Conservation (phyloP, 2,329 filamentous ascomycete genomes). For the Ophidiomyces ophidiicola region DNA sequence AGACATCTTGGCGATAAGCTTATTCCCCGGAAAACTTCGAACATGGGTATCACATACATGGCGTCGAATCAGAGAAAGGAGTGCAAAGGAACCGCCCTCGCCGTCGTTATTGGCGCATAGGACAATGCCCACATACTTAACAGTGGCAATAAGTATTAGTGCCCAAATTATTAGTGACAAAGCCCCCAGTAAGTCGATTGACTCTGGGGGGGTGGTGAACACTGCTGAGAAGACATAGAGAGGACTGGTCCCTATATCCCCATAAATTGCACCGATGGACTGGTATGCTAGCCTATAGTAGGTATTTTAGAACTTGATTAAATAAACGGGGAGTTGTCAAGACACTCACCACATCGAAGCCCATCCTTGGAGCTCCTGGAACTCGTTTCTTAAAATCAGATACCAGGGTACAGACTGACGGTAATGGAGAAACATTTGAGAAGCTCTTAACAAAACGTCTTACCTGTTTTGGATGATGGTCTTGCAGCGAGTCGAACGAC, state of each 20-base stretch:
- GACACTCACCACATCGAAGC: constrained; percentile 15
- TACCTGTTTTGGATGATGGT: constrained; percentile 10
- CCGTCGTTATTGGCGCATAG: constrained; percentile 45
- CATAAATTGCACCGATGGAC: constrained; percentile 46
- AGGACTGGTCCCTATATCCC: constrained; percentile 48
- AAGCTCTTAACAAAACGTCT: too few species aligned
- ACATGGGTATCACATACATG: constrained; percentile 30
- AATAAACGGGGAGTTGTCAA: background rate
- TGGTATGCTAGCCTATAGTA: constrained; percentile 40
- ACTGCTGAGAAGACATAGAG: constrained; percentile 47
- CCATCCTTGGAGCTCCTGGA: constrained; percentile 14
- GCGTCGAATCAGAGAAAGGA: constrained; percentile 42
- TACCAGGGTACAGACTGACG: background rate
- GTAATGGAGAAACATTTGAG: background rate
- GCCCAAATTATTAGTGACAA: constrained; percentile 46
- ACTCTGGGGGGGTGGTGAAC: constrained; percentile 35
- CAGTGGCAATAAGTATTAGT: constrained; percentile 44
- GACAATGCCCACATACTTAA: constrained; percentile 46
- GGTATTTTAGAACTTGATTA: background rate
- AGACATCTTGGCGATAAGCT: background rate
- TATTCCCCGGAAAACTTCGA: background rate
- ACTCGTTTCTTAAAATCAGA: background rate
- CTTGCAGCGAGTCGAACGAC: constrained; percentile 5
- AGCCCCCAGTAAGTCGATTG: constrained; percentile 41
- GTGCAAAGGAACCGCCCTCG: constrained; percentile 46